Evolutionary conservation across 352 stramenopile genomes (phyloP).

Genomic region (Globisporangium iwayamae): DNA sequence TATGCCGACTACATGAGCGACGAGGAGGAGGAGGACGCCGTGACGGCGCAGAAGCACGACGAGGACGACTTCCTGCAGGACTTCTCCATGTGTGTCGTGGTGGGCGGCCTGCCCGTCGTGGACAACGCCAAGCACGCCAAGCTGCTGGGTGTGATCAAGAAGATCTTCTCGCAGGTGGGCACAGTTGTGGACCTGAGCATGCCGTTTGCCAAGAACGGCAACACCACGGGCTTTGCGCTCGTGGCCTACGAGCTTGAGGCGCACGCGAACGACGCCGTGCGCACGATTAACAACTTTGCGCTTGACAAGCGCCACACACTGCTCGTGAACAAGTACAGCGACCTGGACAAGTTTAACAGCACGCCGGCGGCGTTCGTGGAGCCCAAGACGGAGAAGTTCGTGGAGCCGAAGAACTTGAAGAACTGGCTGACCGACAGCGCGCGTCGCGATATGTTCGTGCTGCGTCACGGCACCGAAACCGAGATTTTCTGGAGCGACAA

Average conservation of each 20-base stretch:
- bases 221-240: conserved; percentile 78
- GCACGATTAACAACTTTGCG: conserved; percentile 84
- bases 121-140: conserved; percentile 80
- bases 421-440: conserved; percentile 91
- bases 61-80: conserved; percentile 77
- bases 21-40: conserved; percentile 69
- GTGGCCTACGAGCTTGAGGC: conserved; percentile 78
- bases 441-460: conserved; percentile 93
- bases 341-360: conserved; percentile 78
- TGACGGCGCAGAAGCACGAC: conserved; percentile 58
- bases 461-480: conserved; percentile 94
- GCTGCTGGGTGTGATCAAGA: conserved; percentile 80
- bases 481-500: conserved; percentile 96
- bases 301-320: conserved; percentile 98
- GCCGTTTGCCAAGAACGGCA: conserved; percentile 53
- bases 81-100: conserved; percentile 76
- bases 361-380: conserved; percentile 76
- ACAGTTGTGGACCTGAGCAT: conserved; percentile 76
- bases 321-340: conserved; percentile 90
- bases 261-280: conserved; percentile 73
- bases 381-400: conserved; percentile 83
- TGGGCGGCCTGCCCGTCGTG: conserved; percentile 73
- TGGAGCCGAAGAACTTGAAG: conserved; percentile 91
- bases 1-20: conserved; percentile 82
- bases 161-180: conserved; percentile 84